Evolutionary conservation across 208 protist genomes (phyloP).

Genomic region (Trichomonas tenax): DNA sequence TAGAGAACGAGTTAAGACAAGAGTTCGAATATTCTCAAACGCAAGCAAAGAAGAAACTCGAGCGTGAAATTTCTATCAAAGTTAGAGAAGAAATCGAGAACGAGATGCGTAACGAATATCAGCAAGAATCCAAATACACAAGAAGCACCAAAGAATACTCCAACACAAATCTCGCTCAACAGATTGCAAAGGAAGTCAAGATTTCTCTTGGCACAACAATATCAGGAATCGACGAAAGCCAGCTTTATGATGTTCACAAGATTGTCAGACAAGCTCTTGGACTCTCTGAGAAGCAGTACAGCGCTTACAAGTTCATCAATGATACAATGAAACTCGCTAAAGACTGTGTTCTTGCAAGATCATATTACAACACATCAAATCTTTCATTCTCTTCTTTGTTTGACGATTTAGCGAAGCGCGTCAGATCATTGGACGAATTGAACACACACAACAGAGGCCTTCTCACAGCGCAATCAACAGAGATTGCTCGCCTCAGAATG

Average conservation of each 20-base stretch:
- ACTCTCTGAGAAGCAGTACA: neutral
- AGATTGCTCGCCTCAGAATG: neutral
- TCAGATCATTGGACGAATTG: neutral
- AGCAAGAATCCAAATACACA: too few relatives aligned
- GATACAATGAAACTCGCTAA: neutral
- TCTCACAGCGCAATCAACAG: neutral
- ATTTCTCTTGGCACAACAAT: neutral
- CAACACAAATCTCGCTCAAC: neutral
- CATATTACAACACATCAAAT: neutral
- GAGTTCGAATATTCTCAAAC: neutral
- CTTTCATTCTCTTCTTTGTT: neutral
- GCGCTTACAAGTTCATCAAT: neutral
- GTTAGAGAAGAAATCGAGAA: neutral
- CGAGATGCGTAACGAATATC: neutral
- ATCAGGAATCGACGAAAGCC: neutral
- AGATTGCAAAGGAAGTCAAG: neutral
- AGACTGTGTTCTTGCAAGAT: neutral
- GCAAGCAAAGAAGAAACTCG: neutral
- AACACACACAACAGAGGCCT: neutral
- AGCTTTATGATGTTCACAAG: neutral
- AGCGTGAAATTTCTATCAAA: neutral
- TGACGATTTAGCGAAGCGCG: neutral
- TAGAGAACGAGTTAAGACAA: neutral
- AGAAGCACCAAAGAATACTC: too few relatives aligned
- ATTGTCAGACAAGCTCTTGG: neutral